Base-by-base conservation (phyloP, 805 yeast species). In the Kluyveromyces starmeri region DNA sequence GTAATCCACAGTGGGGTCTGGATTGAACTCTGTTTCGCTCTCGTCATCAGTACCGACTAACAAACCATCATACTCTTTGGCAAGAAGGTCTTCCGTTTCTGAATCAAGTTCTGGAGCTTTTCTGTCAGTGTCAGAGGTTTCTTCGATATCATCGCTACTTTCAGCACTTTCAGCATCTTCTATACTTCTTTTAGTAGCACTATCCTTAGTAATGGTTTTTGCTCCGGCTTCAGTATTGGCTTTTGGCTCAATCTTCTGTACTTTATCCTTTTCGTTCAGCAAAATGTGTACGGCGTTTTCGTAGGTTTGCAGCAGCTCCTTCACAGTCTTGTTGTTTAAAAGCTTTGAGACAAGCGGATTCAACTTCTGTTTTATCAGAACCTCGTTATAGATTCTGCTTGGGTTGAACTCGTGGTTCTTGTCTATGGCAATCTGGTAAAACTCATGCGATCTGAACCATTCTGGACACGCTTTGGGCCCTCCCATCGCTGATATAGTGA, bases 291-390 rank as follows among this genome's bases (percentile, higher is more conserved):
- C 54, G 37, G 64, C 61, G 27, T 55, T 47, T 24, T 61, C 65
- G 32, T 66, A 62, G 15, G 57, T 51, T 3, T 62, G 57, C 34
- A 70, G 51, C 18, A 67, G 52, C 14, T 72, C 71, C 42, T 74
- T 64, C n/a, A 67, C 62, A 27, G 68, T 61, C 24, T 64, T 65
- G 42, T 70, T 53, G 35, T 64, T 63, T 35, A 76, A 54, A 8
- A 30, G 25, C 19, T 30, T 30, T 12, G 33, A 30, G 25, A 15
- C 19, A n/a, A 30, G 15, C 5, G 26, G 11, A 20, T 30, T 30
- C 16, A 30, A 18, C 2, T 47, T 46, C 16, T 41, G 44, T 20
- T 46, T 46, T 29, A 45, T 23, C 2, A 56, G 43, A 9, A 51
- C 45, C 7, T 56, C 54, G 34, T 57, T 62, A 54, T 65, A 74